Evolutionary conservation across 2,329 filamentous ascomycete genomes (phyloP).

Genomic region (Onygenales sp.): DNA sequence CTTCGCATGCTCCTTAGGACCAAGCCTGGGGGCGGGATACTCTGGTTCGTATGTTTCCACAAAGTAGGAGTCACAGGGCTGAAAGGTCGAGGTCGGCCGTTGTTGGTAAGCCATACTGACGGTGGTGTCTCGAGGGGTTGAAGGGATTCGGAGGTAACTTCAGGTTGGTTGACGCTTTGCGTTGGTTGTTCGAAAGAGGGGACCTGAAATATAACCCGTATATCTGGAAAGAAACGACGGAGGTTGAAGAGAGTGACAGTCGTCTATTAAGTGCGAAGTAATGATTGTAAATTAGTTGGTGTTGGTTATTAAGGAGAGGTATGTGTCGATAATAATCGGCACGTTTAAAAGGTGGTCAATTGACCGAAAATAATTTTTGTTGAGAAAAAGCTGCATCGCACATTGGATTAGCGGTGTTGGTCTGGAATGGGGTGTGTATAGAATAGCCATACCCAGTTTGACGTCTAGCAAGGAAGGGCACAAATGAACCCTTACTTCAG

Average conservation of each 20-base stretch:
- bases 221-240: slow-evolving; percentile 31
- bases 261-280: slow-evolving; percentile 36
- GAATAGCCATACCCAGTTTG: slow-evolving; percentile 31
- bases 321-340: slow-evolving; percentile 32
- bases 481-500: slow-evolving; percentile 31
- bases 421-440: slow-evolving; percentile 17
- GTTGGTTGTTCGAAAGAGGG: slow-evolving; percentile 28
- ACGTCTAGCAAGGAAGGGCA: slow-evolving; percentile 18
- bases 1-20: slow-evolving; percentile 65
- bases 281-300: slow-evolving; percentile 52
- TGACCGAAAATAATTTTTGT: slow-evolving; percentile 21
- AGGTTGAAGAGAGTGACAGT: slow-evolving; percentile 42
- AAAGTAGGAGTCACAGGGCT: slow-evolving; percentile 60
- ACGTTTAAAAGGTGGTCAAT: slow-evolving; percentile 22
- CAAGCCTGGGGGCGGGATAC: slow-evolving; percentile 43
- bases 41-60: slow-evolving; percentile 52
- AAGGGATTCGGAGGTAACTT: slow-evolving; percentile 10
- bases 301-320: slow-evolving; percentile 35
- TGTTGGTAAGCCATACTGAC: slow-evolving; percentile 47
- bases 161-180: slow-evolving; percentile 17
- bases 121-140: slow-evolving; percentile 9
- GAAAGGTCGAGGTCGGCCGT: slow-evolving; percentile 44
- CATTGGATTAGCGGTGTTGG: slow-evolving; percentile 8
- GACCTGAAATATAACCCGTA: slow-evolving; percentile 30
- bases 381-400: slow-evolving; percentile 23